Base-by-base conservation (phyloP, 768 basidiomycete species). In the Collybia mongolica region DNA sequence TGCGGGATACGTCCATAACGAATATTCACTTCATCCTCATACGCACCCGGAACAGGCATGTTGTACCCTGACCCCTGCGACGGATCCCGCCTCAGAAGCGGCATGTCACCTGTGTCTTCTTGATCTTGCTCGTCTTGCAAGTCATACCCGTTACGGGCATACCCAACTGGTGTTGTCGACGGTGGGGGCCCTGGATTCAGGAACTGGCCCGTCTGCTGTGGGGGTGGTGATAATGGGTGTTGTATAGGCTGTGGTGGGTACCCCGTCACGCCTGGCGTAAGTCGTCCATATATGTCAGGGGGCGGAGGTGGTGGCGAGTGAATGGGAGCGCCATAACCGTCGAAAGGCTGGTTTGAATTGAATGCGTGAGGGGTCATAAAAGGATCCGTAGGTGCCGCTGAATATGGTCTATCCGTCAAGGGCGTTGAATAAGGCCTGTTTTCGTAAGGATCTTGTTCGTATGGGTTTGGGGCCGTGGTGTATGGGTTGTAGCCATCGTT, bases 1-100 rank as follows among this genome's bases (percentile, higher is more conserved):
- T 94, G 91, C 0, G 96, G 95, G 51, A 97, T 93, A 9, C 86
- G 74, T 0, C 96, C 95, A 63, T 96, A 98, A 17, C 92, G 77
- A 50, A 90, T 90, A 53, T 88, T 86, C 54, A 35, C 53, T 39
- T 68, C 70, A 19, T 72, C 67, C 14, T 64, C 70, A 53, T 77
- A 81, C 3, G 66, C 71, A 6, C 81, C 83, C 2, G 73, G 73
- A 56, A 75, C 59, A 18, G 61, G 63, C n/a, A 63, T 32, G 20
- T 55, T 54, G 59, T 66, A 46, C 52, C 56, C 60, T 29, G 57
- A 48, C 44, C 54, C 46, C 26, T 65, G 57, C 20, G 68, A 62
- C 23, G 65, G 63, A 59, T 80, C 79, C n/a, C 81, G 66, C 3
- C 70, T 62, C 22, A 90, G 67, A 7, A 90, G 73, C 0, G 88